Conservation (phyloP, 768 basidiomycete genomes). For the Rhodotorula diobovata region DNA sequence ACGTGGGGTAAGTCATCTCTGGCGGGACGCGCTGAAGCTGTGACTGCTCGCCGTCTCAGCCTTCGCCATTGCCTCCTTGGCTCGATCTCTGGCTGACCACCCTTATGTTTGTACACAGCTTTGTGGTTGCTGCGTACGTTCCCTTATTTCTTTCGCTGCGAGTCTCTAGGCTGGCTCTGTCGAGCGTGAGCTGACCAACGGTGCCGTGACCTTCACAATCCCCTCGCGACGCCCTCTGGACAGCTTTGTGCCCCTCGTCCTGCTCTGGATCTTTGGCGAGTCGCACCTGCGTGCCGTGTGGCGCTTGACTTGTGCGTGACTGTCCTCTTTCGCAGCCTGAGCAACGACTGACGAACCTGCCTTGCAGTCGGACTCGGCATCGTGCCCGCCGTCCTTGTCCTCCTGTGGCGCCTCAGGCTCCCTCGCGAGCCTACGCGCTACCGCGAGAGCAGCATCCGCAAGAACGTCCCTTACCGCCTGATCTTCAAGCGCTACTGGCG, state of each 20-base stretch:
- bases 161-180: too few species aligned
- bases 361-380: constrained; percentile 18
- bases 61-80: too few species aligned
- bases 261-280: constrained; percentile 37
- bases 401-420: constrained; percentile 22
- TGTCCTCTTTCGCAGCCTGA: background rate
- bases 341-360: background rate
- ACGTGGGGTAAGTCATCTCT: constrained; percentile 18
- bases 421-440: constrained; percentile 10
- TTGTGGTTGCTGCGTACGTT: constrained; percentile 21
- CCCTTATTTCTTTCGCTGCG: too few species aligned
- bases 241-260: constrained; percentile 36
- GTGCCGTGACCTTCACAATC: background rate
- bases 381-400: constrained; percentile 8
- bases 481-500: constrained; percentile 72
- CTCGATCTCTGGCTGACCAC: too few species aligned
- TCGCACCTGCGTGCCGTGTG: constrained; percentile 38
- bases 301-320: constrained; percentile 33
- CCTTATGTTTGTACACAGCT: constrained; percentile 9
- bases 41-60: too few species aligned
- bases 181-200: background rate
- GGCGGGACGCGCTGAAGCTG: too few species aligned
- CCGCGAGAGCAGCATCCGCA: background rate
- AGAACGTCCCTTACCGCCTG: constrained; percentile 47
- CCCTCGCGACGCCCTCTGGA: too few species aligned